phyloP scores from a whole-genome alignment of 768 basidiomycete species.

The Tricholoma bakamatsutake region DNA sequence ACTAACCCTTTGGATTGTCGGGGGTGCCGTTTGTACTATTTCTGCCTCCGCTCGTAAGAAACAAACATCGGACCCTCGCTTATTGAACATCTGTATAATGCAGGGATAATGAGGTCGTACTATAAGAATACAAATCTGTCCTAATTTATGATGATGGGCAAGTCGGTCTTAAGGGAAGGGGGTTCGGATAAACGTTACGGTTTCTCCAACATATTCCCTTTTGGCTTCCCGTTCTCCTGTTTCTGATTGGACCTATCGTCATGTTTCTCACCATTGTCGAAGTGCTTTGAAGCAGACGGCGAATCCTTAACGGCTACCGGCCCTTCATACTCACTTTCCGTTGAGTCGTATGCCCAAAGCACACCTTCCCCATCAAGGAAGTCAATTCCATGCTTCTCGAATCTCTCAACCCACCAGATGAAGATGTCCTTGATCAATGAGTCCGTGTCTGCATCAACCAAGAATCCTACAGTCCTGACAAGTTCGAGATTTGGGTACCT shows the following conservation, averaged over 20 bases:
- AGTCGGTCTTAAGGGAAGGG: no score
- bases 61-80: no score
- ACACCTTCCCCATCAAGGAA: conserved; percentile 52
- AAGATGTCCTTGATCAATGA: conserved; percentile 40
- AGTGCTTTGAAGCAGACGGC: neutral
- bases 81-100: no score
- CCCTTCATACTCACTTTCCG: neutral
- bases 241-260: neutral
- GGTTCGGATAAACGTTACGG: neutral
- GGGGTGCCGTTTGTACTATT: no score
- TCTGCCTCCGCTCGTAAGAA: no score
- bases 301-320: neutral
- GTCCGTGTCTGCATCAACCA: conserved; percentile 41
- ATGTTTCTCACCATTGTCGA: neutral
- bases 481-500: conserved; percentile 41
- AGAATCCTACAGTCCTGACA: conserved; percentile 41
- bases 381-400: conserved; percentile 43
- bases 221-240: neutral
- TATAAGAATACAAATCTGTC: no score
- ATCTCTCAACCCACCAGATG: conserved; percentile 49
- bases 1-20: no score
- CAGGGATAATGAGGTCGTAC: no score
- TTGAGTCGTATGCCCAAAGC: conserved; percentile 41
- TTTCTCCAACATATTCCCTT: neutral
- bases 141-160: no score